Percentiles rank a stretch among this genome's conserved stretches.
phyloP scores from a whole-genome alignment of 495 filamentous ascomycete genomes.

The Filosporella fistucella region DNA sequence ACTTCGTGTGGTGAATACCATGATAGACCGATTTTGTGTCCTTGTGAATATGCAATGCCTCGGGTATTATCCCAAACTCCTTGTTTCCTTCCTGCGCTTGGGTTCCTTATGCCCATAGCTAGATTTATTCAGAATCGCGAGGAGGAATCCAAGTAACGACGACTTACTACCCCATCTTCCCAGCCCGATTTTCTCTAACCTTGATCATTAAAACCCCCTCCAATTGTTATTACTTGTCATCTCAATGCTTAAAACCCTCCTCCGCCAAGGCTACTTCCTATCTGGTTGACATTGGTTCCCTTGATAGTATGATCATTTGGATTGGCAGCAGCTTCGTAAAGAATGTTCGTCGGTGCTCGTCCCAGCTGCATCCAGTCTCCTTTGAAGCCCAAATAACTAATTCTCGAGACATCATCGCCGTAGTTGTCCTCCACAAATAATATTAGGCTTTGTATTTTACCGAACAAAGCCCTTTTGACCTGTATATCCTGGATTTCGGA shows the following conservation, averaged over 20 bases:
- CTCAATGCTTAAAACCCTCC: no score
- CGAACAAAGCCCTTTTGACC: conserved; percentile 84
- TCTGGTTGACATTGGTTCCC: conserved; percentile 38
- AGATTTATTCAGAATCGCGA: no score
- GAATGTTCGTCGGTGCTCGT: conserved; percentile 73
- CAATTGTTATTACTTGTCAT: no score
- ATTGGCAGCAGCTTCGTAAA: conserved; percentile 93
- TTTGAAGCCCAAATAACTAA: conserved; percentile 87
- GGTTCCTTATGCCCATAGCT: no score
- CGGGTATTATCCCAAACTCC: no score
- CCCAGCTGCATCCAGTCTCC: conserved; percentile 86
- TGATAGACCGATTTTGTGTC: no score
- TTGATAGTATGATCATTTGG: conserved; percentile 71
- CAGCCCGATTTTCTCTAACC: conserved; percentile 1
- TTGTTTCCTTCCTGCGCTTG: no score
- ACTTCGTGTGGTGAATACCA: no score
- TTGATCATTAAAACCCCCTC: neutral
- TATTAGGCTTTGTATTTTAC: conserved; percentile 66
- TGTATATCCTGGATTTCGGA: conserved; percentile 79
- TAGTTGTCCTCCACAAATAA: conserved; percentile 83
- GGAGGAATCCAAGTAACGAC: no score
- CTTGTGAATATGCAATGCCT: no score
- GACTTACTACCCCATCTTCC: no score
- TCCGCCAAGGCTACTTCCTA: conserved; percentile 43
- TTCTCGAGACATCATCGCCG: conserved; percentile 63